Conservation (phyloP, 2,329 filamentous ascomycete species). For the Beauveria medogensis region DNA sequence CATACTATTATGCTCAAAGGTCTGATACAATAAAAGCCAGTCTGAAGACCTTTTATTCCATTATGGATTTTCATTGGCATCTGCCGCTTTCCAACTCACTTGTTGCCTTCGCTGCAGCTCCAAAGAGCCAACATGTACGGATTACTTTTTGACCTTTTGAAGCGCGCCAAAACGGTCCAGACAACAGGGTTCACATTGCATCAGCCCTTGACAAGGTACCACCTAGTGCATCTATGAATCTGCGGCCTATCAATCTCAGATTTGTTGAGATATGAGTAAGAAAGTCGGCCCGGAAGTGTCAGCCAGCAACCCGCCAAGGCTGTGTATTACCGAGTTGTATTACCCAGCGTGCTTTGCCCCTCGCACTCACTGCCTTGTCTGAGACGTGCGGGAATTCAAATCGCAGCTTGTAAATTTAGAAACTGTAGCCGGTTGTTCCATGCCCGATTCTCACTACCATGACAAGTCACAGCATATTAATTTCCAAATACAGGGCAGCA, state of each 20-base stretch:
- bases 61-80: too few species aligned
- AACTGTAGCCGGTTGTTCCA: neutral
- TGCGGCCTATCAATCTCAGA: neutral
- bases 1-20: too few species aligned
- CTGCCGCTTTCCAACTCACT: neutral
- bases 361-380: neutral
- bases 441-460: neutral
- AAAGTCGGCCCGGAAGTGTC: constrained; percentile 2
- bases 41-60: too few species aligned
- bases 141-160: neutral
- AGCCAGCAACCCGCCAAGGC: constrained; percentile 4
- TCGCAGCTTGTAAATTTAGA: neutral
- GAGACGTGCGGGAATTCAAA: neutral
- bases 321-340: constrained; percentile 4
- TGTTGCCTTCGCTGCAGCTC: neutral
- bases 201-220: neutral
- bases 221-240: neutral
- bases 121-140: neutral
- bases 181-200: neutral
- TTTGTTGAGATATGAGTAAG: constrained; percentile 11
- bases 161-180: neutral
- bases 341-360: neutral
- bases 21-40: too few species aligned
- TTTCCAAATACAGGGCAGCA: neutral
- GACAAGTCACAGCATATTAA: neutral